These are phyloP conservation scores for Aphanomyces invadans DNA, from an alignment of 352 stramenopile genomes.

Conservation along the genomic window DNA sequence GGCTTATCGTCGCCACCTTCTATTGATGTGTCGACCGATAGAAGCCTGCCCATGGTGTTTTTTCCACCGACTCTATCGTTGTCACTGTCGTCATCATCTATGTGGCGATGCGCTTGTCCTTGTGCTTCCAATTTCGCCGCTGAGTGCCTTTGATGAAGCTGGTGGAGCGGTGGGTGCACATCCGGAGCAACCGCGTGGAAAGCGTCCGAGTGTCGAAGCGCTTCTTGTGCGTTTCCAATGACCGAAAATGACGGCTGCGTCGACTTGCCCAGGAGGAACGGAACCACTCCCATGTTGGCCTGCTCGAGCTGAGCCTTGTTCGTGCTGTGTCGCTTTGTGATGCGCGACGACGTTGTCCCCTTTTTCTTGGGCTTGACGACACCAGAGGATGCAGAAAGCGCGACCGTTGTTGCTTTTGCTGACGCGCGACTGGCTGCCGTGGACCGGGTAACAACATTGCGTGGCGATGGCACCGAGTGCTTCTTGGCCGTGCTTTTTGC, in stretches of 20 bases:
- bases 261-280: slow-evolving; percentile 56
- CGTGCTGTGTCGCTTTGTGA: not conserved
- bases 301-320: slow-evolving; percentile 54
- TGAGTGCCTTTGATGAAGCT: no score
- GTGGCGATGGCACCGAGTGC: not conserved
- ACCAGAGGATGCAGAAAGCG: slow-evolving; percentile 9
- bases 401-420: slow-evolving; percentile 10
- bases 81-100: not conserved
- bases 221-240: slow-evolving; percentile 62
- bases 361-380: slow-evolving; percentile 30
- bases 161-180: not conserved
- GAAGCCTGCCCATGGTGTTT: not conserved
- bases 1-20: not conserved
- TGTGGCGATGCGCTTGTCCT: not conserved
- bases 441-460: slow-evolving; percentile 35
- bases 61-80: not conserved
- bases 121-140: no score
- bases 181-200: slow-evolving; percentile 13
- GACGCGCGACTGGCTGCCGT: slow-evolving; percentile 52
- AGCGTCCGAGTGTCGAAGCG: slow-evolving; percentile 56
- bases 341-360: slow-evolving; percentile 15
- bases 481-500: no score
- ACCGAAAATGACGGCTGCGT: slow-evolving; percentile 56
- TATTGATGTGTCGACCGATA: no score
- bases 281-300: slow-evolving; percentile 64